Evolutionary conservation across 495 filamentous ascomycete species (phyloP).

Genomic region (Podospora tetraspora): DNA sequence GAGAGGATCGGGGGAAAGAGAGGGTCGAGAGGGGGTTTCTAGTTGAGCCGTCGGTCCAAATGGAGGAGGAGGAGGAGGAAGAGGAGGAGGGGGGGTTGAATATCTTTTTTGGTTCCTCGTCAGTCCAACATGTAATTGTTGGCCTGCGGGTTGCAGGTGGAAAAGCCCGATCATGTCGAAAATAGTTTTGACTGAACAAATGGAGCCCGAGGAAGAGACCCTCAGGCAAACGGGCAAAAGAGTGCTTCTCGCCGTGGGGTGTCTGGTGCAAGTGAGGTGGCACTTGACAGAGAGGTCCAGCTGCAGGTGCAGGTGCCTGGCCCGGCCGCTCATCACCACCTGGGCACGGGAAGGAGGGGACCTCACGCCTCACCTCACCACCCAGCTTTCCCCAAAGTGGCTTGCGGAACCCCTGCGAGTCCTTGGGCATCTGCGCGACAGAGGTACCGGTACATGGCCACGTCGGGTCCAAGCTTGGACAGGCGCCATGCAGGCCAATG

Average conservation of each 20-base stretch:
- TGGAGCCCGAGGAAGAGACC: too few species aligned
- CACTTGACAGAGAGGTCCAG: slow-evolving; percentile 3
- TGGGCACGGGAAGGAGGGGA: slow-evolving; percentile 16
- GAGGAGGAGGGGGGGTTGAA: not conserved
- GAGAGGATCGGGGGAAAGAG: not conserved
- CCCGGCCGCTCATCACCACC: slow-evolving; percentile 22
- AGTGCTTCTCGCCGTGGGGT: not conserved
- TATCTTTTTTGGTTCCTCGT: not conserved
- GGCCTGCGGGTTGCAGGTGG: not conserved
- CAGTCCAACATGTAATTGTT: not conserved
- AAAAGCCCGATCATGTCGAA: not conserved
- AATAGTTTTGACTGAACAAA: not conserved
- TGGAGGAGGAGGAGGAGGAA: not conserved
- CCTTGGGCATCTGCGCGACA: not conserved
- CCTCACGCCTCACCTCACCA: slow-evolving; percentile 11
- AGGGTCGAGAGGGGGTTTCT: not conserved
- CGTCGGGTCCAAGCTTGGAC: slow-evolving; percentile 10
- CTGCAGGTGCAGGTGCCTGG: slow-evolving; percentile 29
- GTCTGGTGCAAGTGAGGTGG: slow-evolving; percentile 1
- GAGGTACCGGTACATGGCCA: slow-evolving; percentile 22
- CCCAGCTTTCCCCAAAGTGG: slow-evolving; percentile 18
- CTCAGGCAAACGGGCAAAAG: not conserved
- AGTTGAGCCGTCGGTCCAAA: slow-evolving; percentile 15
- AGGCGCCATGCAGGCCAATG: slow-evolving; percentile 16
- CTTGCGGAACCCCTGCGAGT: slow-evolving; percentile 11